Percentiles rank a stretch among this genome's conserved stretches.
These are phyloP conservation scores for Talaromyces funiculosus DNA, from an alignment of 2,329 filamentous ascomycete species.

Conservation along the genomic window DNA sequence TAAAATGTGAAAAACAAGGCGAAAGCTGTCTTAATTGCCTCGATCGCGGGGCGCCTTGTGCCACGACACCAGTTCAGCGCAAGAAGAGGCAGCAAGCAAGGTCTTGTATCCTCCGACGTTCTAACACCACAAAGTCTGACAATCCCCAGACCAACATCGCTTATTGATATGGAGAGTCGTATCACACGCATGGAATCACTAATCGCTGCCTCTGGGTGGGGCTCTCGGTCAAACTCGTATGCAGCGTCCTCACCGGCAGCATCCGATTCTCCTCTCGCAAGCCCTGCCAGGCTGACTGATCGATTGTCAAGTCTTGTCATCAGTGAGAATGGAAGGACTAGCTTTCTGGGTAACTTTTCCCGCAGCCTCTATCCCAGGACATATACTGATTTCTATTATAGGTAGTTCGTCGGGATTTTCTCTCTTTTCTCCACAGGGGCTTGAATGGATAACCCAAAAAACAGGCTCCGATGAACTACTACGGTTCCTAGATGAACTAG, in stretches of 20 bases:
- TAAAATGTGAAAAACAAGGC: conserved; percentile 8
- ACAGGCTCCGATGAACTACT: not conserved
- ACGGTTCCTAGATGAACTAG: not conserved
- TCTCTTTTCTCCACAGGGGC: conserved; percentile 4
- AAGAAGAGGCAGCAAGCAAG: not conserved
- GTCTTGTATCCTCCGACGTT: too few species aligned
- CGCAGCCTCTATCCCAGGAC: too few species aligned
- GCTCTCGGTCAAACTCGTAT: too few species aligned
- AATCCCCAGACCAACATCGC: too few species aligned
- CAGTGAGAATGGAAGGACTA: not conserved
- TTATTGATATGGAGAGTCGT: conserved; percentile 3
- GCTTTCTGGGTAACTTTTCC: conserved; percentile 10
- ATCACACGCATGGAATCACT: conserved; percentile 9
- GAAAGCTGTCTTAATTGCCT: too few species aligned
- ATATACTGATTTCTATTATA: too few species aligned
- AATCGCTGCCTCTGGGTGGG: conserved; percentile 6
- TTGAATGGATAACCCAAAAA: conserved; percentile 3
- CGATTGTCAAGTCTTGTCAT: conserved; percentile 4
- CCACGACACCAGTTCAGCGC: conserved; percentile 3
- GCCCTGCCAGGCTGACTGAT: conserved; percentile 3
- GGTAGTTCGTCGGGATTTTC: conserved; percentile 9
- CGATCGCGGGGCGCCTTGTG: conserved; percentile 1
- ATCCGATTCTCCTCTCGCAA: too few species aligned
- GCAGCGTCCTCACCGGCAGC: too few species aligned
- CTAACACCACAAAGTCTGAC: too few species aligned